These are phyloP conservation scores for Trichaptum fuscoviolaceum DNA, from an alignment of 768 basidiomycete genomes.

Conservation along the genomic window DNA sequence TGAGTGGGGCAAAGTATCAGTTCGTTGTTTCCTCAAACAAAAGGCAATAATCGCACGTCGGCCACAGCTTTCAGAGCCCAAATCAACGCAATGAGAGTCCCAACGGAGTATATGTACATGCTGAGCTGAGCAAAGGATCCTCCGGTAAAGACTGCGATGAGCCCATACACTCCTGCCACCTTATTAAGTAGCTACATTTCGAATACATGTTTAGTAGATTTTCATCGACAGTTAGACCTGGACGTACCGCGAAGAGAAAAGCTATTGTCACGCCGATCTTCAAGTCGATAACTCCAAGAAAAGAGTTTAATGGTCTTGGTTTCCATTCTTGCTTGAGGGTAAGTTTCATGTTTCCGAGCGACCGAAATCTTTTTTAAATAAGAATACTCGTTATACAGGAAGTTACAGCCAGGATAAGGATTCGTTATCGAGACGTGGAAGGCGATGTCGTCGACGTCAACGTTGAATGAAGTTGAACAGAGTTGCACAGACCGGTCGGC, in stretches of 20 bases:
- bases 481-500: slow-evolving; percentile 9
- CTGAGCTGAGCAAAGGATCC: slow-evolving; percentile 90
- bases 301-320: slow-evolving; percentile 76
- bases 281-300: slow-evolving; percentile 84
- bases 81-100: slow-evolving; percentile 69
- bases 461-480: slow-evolving; percentile 6
- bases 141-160: slow-evolving; percentile 87
- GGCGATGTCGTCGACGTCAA: not conserved
- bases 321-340: slow-evolving; percentile 80
- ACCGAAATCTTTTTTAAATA: not conserved
- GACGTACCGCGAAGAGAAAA: slow-evolving; percentile 81
- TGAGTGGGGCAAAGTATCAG: slow-evolving; percentile 11
- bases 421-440: not conserved
- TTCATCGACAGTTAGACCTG: slow-evolving; percentile 4
- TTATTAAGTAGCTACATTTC: slow-evolving; percentile 80
- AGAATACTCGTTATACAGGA: not conserved
- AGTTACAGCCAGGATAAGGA: not conserved
- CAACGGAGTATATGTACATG: slow-evolving; percentile 88
- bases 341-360: slow-evolving; percentile 53
- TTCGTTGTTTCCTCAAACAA: slow-evolving; percentile 11
- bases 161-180: slow-evolving; percentile 94
- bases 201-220: not conserved
- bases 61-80: slow-evolving; percentile 89
- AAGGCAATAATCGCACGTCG: slow-evolving; percentile 49
- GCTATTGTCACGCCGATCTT: slow-evolving; percentile 90